A percentile compares a stretch with the other conserved stretches of the same genome.
Evolutionary conservation across 2,329 filamentous ascomycete genomes (phyloP).

Genomic region (Fusarium protoensiforme): DNA sequence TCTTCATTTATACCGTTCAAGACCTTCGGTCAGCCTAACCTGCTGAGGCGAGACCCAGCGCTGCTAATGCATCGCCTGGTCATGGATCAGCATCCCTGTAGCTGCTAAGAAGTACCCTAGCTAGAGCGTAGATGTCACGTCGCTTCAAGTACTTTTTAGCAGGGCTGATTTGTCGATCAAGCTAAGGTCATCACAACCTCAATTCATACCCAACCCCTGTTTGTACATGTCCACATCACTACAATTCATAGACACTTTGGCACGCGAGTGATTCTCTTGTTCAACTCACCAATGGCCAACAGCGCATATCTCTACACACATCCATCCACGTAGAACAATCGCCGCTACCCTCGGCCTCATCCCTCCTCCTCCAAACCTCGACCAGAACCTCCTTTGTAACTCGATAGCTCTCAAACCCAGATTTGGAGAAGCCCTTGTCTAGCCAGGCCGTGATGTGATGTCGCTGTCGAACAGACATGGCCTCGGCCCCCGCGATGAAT

Average conservation of each 20-base stretch:
- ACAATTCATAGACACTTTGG: neutral
- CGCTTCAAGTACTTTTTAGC: neutral
- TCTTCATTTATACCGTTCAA: neutral
- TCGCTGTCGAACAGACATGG: conserved; percentile 23
- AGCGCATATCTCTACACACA: conserved; percentile 32
- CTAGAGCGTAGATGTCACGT: neutral
- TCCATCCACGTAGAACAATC: conserved; percentile 39
- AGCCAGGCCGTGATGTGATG: conserved; percentile 31
- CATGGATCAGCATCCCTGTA: neutral
- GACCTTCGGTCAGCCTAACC: neutral
- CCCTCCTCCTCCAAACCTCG: conserved; percentile 37
- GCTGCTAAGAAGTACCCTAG: neutral
- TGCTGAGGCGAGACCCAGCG: neutral
- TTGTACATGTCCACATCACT: too few species aligned
- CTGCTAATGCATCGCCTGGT: neutral
- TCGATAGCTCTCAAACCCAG: conserved; percentile 36
- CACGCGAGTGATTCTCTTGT: neutral
- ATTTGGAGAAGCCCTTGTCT: conserved; percentile 31
- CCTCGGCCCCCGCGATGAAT: conserved; percentile 34
- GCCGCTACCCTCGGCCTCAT: conserved; percentile 18
- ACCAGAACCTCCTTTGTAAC: conserved; percentile 26
- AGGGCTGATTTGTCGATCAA: neutral
- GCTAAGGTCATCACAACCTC: neutral
- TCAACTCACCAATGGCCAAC: conserved; percentile 33
- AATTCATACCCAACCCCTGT: neutral